Evolutionary conservation across 108 stramenopile genomes (phyloP).

Genomic region (Fragilariopsis cylindrus): DNA sequence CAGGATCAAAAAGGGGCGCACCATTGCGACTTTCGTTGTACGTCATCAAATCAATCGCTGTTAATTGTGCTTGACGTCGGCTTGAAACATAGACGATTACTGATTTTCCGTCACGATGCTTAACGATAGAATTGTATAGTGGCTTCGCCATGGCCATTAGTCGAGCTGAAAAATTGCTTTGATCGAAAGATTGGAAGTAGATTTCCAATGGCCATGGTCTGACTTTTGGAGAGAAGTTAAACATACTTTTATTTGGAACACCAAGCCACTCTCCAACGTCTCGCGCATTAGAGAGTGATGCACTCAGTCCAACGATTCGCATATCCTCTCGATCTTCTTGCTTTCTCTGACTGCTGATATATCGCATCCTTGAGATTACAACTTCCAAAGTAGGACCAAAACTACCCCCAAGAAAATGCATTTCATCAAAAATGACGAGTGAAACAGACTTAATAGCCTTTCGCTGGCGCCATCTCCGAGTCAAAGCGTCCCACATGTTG

Average conservation of each 20-base stretch:
- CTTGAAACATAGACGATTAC: conserved; percentile 94
- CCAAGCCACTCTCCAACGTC: conserved; percentile 99
- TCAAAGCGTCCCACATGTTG: conserved; percentile 90
- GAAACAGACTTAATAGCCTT: conserved; percentile 90
- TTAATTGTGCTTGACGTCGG: conserved; percentile 95
- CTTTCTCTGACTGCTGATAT: conserved; percentile 77
- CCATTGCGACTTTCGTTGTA: conserved; percentile 76
- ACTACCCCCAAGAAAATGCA: conserved; percentile 95
- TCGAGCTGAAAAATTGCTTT: conserved; percentile 86
- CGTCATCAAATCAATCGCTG: conserved; percentile 97
- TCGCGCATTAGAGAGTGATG: conserved; percentile 95
- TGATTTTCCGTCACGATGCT: conserved; percentile 74
- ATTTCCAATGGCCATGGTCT: conserved; percentile 94
- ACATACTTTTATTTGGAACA: conserved; percentile 78
- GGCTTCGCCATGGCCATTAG: conserved; percentile 98
- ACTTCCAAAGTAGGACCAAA: conserved; percentile 93
- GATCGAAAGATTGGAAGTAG: conserved; percentile 93
- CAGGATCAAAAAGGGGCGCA: conserved; percentile 43
- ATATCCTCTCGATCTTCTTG: conserved; percentile 43
- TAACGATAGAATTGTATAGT: conserved; percentile 82
- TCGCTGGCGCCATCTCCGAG: conserved; percentile 94
- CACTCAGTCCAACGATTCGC: conserved; percentile 92
- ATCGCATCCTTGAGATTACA: conserved; percentile 95
- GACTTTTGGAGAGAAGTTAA: conserved; percentile 95
- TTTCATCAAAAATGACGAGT: conserved; percentile 94